Evolutionary conservation across 2,329 filamentous ascomycete species (phyloP).

Genomic region (Incumbomyces lentus): DNA sequence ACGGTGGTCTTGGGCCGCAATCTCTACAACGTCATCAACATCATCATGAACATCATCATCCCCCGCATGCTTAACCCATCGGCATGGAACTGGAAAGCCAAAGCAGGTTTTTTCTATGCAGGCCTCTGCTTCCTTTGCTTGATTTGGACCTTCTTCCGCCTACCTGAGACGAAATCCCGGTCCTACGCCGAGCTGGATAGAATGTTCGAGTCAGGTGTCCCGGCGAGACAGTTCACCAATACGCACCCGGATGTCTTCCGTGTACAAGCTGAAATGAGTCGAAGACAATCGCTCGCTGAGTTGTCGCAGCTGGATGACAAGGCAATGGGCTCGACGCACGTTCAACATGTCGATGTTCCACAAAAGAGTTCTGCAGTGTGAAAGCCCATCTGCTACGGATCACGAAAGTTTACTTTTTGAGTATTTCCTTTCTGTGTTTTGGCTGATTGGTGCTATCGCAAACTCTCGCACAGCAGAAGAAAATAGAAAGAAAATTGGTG

Average conservation of each 20-base stretch:
- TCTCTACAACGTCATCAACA: conserved; percentile 41
- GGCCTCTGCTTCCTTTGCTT: conserved; percentile 22
- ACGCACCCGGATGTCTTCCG: neutral
- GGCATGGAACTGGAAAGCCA: conserved; percentile 27
- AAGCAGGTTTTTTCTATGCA: conserved; percentile 26
- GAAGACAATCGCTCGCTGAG: too few relatives aligned
- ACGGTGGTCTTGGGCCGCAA: conserved; percentile 45
- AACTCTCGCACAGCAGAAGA: too few relatives aligned
- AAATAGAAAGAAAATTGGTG: too few relatives aligned
- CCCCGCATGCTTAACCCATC: conserved; percentile 24
- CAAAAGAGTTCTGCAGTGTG: too few relatives aligned
- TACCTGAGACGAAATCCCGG: conserved; percentile 20
- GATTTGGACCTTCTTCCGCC: conserved; percentile 24
- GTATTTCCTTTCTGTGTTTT: too few relatives aligned
- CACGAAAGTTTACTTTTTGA: too few relatives aligned
- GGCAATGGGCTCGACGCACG: too few relatives aligned
- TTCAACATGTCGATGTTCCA: too few relatives aligned
- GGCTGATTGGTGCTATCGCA: too few relatives aligned
- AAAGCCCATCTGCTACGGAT: too few relatives aligned
- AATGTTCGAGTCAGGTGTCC: conserved; percentile 16
- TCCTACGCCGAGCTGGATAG: conserved; percentile 14
- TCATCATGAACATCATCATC: conserved; percentile 34
- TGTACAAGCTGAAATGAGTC: too few relatives aligned
- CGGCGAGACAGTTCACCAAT: conserved; percentile 27
- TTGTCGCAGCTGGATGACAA: too few relatives aligned